Percentiles rank a stretch among this genome's conserved stretches.
These are phyloP conservation scores for Eutypella sp. DNA, from an alignment of 2,329 filamentous ascomycete species.

Conservation along the genomic window DNA sequence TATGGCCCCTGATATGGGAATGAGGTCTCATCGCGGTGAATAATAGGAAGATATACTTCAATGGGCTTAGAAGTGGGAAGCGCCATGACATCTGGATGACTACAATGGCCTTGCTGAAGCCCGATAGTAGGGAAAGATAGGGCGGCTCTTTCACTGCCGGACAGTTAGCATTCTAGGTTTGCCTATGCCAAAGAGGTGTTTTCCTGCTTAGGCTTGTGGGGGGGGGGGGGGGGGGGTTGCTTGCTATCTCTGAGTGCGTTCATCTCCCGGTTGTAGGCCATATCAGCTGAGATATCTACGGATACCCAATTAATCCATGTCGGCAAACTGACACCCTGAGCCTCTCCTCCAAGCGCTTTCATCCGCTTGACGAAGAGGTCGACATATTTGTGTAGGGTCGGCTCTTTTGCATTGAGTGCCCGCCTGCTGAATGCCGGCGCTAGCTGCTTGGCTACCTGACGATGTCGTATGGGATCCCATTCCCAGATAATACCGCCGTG, in stretches of 20 bases:
- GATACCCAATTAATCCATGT: constrained; percentile 18
- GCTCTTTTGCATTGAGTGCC: constrained; percentile 14
- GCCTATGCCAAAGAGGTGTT: not conserved
- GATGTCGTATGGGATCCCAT: constrained; percentile 15
- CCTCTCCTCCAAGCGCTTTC: constrained; percentile 3
- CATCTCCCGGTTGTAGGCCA: constrained; percentile 18
- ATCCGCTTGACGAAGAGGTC: constrained; percentile 17
- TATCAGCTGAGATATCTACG: constrained; percentile 19
- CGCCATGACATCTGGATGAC: constrained; percentile 10
- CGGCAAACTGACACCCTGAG: constrained; percentile 5
- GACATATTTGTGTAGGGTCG: constrained; percentile 15
- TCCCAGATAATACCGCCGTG: constrained; percentile 18
- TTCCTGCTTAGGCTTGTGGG: not conserved
- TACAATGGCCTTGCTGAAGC: constrained; percentile 4
- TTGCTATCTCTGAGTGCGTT: constrained; percentile 11
- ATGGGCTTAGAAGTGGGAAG: constrained; percentile 9
- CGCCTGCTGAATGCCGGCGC: constrained; percentile 17
- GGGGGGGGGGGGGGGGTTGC: not conserved
- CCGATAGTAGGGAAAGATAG: constrained; percentile 5
- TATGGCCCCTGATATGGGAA: constrained; percentile 9
- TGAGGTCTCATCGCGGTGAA: constrained; percentile 2
- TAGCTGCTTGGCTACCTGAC: constrained; percentile 14
- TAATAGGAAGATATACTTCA: constrained; percentile 8
- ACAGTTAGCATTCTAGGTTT: not conserved
- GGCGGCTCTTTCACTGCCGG: constrained; percentile 4